Evolutionary conservation across 2,329 filamentous ascomycete species (phyloP), one percentile per base, ranked within the genome.

Genomic region (Cytospora mali): DNA sequence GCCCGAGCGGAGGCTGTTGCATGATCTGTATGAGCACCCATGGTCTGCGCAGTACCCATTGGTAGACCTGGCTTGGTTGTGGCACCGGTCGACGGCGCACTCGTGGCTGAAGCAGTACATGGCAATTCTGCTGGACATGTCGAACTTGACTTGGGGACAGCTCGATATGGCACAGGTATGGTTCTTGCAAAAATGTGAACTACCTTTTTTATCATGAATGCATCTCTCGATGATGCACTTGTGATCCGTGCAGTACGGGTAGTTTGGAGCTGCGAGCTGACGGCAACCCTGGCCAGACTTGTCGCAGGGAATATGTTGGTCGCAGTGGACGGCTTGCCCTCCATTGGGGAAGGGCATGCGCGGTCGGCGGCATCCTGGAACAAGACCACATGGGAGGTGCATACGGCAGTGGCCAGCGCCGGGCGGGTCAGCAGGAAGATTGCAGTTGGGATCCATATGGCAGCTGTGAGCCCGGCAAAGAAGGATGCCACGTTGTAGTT

Each of bases 211-310:
- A 13, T 48, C 63, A 6, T 33, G 27, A 2, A 42, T 2, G n/a
- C 63, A 65, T 13, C 60, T 46, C 10, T 62, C 55, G 27, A 62
- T 51, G 21, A 35, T 56, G 63, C 63, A 65, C 55, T 65, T 65
- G 51, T 65, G 63, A 1, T 57, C n/a, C n/a, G n/a, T 42, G 29
- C 31, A 23, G 46, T 60, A 65, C 25, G 62, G 53, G 23, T 27
- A 11, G 2, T 23, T 35, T 14, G 51, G 23, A 1, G 48, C 39
- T 33, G 59, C 59, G n/a, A 59, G 35, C n/a, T 55, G 33, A 29
- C 35, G 52, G 46, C 63, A 65, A 21, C 62, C 58, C 3, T 58
- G 58, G 9, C 28, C 33, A 4, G 42, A 42, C 13, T 46, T 54
- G 25, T 27, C 33, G 21, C 62, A 64, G 28, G 58, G 58, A 4